Conservation (phyloP, 1,284 basidiomycete species). For the Pseudozyma tsukubaensis region DNA sequence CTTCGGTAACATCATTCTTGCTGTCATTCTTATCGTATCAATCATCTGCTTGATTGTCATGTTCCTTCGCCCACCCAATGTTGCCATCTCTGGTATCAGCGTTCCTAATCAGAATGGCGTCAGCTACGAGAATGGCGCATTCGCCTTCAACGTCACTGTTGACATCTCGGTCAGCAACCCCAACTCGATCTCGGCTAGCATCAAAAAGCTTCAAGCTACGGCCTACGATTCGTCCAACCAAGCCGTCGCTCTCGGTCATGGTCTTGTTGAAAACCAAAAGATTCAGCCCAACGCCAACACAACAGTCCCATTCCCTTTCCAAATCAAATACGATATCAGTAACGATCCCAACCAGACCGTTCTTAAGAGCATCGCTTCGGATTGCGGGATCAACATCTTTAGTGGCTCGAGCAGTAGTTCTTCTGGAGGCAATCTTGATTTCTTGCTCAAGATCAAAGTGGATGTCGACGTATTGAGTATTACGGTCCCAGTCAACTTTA, state of each 20-base stretch:
- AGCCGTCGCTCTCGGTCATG: constrained; percentile 50
- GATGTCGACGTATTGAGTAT: constrained; percentile 52
- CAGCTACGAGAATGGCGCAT: constrained; percentile 39
- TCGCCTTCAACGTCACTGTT: constrained; percentile 61
- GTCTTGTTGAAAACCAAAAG: constrained; percentile 72
- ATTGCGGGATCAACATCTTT: constrained; percentile 74
- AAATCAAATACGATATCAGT: constrained; percentile 77
- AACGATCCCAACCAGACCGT: constrained; percentile 76
- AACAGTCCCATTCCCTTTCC: constrained; percentile 84
- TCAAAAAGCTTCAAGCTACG: constrained; percentile 56
- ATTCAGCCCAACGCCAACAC: constrained; percentile 78
- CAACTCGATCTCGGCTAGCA: constrained; percentile 62
- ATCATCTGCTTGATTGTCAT: constrained; percentile 61
- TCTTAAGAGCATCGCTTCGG: constrained; percentile 76
- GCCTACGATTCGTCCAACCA: constrained; percentile 53
- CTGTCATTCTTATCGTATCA: constrained; percentile 55
- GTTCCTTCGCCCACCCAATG: constrained; percentile 64
- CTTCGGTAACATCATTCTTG: constrained; percentile 58
- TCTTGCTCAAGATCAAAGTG: constrained; percentile 53
- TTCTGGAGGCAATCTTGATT: constrained; percentile 27
- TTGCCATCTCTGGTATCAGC: constrained; percentile 50
- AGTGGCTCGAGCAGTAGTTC: constrained; percentile 61
- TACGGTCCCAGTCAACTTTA: constrained; percentile 48
- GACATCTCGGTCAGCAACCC: constrained; percentile 63
- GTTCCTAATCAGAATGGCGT: constrained; percentile 43